Conservation (phyloP, 768 basidiomycete genomes). For the Russula lepida region DNA sequence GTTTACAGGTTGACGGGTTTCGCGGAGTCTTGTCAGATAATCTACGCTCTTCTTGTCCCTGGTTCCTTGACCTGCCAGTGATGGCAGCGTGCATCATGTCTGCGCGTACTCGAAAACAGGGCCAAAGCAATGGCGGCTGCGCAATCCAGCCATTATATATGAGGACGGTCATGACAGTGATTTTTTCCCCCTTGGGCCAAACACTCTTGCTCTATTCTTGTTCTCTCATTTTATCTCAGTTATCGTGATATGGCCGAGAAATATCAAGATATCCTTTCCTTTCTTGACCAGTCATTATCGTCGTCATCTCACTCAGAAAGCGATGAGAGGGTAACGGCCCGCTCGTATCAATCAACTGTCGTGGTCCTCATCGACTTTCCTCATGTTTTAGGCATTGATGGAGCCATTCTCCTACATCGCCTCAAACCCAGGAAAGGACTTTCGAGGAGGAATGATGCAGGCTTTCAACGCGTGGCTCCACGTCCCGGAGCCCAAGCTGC, state of each 20-base stretch:
- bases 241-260: conserved; percentile 13
- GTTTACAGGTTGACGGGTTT: background rate
- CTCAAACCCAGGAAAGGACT: conserved; percentile 86
- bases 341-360: background rate
- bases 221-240: background rate
- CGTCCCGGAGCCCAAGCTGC: conserved; percentile 65
- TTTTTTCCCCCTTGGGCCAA: background rate
- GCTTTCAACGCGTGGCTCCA: conserved; percentile 92
- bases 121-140: background rate
- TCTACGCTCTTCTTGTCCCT: background rate
- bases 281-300: background rate
- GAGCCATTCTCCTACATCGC: conserved; percentile 86
- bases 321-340: conserved; percentile 7
- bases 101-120: background rate
- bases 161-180: background rate
- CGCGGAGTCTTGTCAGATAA: conserved; percentile 17
- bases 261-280: conserved; percentile 14
- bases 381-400: conserved; percentile 41
- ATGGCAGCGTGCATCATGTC: conserved; percentile 7
- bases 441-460: conserved; percentile 77
- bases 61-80: background rate
- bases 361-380: background rate
- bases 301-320: conserved; percentile 2
- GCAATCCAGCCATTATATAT: too few relatives aligned
- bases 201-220: background rate